Percentiles rank a stretch among this genome's conserved stretches.
phyloP scores from a whole-genome alignment of 2,329 filamentous ascomycete species.

The Monilinia fructigena region DNA sequence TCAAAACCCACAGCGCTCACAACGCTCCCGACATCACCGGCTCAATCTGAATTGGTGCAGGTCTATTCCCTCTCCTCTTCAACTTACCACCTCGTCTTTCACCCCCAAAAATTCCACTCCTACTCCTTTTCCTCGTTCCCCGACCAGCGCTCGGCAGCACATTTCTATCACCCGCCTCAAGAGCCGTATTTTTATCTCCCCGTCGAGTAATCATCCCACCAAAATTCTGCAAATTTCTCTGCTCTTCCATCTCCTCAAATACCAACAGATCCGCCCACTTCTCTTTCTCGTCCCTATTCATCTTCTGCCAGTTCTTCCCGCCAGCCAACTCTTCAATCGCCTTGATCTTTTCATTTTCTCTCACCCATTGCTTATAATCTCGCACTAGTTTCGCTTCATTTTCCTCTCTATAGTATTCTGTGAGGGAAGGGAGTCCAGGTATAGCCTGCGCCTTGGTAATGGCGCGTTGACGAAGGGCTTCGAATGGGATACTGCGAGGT shows the following conservation, averaged over 20 bases:
- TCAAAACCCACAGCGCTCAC: neutral
- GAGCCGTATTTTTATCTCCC: too few relatives aligned
- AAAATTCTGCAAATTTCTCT: neutral
- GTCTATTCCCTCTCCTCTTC: conserved; percentile 1
- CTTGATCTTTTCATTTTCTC: neutral
- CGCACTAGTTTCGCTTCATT: neutral
- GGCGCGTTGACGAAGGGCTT: neutral
- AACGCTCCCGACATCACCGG: conserved; percentile 3
- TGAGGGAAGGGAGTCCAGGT: neutral
- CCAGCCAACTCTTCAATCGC: neutral
- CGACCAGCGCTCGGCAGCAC: neutral
- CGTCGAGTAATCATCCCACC: neutral
- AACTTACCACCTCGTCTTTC: neutral
- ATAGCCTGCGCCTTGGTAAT: neutral
- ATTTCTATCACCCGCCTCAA: neutral
- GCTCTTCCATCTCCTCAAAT: neutral
- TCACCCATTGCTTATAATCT: neutral
- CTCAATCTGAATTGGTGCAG: neutral
- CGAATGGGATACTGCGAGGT: conserved; percentile 1
- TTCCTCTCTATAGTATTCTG: conserved; percentile 3
- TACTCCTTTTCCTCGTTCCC: neutral
- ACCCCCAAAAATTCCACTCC: neutral
- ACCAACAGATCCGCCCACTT: neutral
- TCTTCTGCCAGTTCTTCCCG: conserved; percentile 2
- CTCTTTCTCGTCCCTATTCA: conserved; percentile 3